Base-by-base conservation (phyloP, 305 asterid genomes). In the Fraxinus xanthoxyloides region DNA sequence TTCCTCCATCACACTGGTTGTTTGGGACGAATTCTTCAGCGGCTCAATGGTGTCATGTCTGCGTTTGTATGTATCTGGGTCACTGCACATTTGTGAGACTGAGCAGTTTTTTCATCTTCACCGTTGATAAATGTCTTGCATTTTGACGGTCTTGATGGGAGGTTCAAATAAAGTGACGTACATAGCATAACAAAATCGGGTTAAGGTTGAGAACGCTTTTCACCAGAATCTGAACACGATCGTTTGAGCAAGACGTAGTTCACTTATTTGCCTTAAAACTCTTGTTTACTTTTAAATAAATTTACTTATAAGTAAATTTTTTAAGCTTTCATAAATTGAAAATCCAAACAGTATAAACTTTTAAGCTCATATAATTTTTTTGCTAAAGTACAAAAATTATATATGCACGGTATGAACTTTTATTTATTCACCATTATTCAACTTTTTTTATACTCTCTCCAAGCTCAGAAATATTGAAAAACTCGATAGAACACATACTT, bases 1-100 rank as follows among this genome's bases (percentile, higher is more conserved):
- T 76, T 94, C 98, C 89, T 94, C 98, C 98, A 94, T 94, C 72
- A 7, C 36, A 30, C 24, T 59, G 28, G 72, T 48, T n/a, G 24
- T 26, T 51, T 76, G 34, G 46, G 26, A 17, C 31, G 63, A 59
- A 54, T 30, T 54, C 69, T 46, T 31, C 43, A 30, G 28, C 48
- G 6, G 36, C 28, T 31, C 3, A 15, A 24, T 28, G 67, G 85
- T n/a, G 30, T 69, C 80, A 82, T 82, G 77, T 59, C 21, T 40
- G 82, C 85, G 81, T 48, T 23, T 59, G 38, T 78, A 81, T 59
- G 38, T 78, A 81, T 83, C 85, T 80, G 75, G 63, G 75, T 79
- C 74, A 48, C 19, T 78, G 2, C 43, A 77, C 5, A n/a, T n/a
- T n/a, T n/a, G 72, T 32, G 83, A 54, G 40, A 40, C 78, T 19